phyloP scores from a whole-genome alignment of 805 yeast species.

The Gaillardinia entomophila region DNA sequence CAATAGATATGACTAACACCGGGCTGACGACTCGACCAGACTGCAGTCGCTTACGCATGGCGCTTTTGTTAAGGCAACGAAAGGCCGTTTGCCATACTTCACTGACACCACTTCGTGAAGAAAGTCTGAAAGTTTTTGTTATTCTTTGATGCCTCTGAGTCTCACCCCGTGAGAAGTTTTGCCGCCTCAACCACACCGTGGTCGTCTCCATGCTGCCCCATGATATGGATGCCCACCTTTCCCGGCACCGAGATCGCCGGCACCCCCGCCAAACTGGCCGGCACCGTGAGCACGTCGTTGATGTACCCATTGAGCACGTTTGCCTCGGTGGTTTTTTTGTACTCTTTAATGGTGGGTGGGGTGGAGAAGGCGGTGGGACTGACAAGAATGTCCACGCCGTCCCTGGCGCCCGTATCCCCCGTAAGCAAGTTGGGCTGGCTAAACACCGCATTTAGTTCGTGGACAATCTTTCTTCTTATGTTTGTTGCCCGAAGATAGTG shows the following conservation, averaged over 20 bases:
- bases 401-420: conserved; percentile 8
- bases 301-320: conserved; percentile 59
- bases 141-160: too few relatives aligned
- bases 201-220: conserved; percentile 87
- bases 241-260: conserved; percentile 82
- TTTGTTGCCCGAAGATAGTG: conserved; percentile 74
- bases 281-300: conserved; percentile 83
- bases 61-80: not conserved
- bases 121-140: too few relatives aligned
- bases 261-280: conserved; percentile 86
- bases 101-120: too few relatives aligned
- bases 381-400: conserved; percentile 58
- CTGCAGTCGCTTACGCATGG: not conserved
- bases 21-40: not conserved
- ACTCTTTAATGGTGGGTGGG: conserved; percentile 52
- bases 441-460: conserved; percentile 66
- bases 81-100: too few relatives aligned
- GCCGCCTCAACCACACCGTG: conserved; percentile 43
- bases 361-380: conserved; percentile 63
- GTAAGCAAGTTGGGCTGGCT: conserved; percentile 37
- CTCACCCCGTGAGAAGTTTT: too few relatives aligned
- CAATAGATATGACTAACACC: too few relatives aligned
- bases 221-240: conserved; percentile 63
- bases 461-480: conserved; percentile 53
- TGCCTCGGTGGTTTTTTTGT: conserved; percentile 22